Conservation (phyloP, 371 early-diverging fungal species). For the Umbelopsis sp. region DNA sequence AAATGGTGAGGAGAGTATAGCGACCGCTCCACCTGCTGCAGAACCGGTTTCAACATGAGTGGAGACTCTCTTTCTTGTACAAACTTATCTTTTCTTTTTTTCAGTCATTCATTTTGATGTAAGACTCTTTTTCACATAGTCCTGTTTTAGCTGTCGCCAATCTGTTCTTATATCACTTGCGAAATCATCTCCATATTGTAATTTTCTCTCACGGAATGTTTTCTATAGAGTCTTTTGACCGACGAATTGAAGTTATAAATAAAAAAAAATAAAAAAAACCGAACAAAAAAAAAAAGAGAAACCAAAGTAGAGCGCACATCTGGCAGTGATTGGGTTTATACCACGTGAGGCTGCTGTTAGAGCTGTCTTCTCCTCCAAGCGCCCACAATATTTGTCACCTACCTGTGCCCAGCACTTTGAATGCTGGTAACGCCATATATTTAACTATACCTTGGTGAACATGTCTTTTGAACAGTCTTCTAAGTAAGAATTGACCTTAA, state of each 20-base stretch:
- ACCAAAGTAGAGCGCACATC: not conserved
- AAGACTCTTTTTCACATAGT: not conserved
- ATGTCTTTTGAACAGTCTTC: conserved; percentile 16
- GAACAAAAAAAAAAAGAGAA: not conserved
- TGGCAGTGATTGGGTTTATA: not conserved
- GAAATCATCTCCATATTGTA: not conserved
- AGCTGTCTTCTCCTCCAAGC: too few species aligned
- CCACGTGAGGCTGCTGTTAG: not conserved
- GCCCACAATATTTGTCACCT: not conserved
- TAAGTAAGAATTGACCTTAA: not conserved
- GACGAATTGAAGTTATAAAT: not conserved
- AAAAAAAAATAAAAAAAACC: not conserved
- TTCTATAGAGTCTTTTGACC: conserved; percentile 3
- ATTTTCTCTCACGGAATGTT: conserved; percentile 10
- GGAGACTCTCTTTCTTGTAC: conserved; percentile 2
- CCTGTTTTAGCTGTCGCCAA: conserved; percentile 6
- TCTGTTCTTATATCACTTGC: not conserved
- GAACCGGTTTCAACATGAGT: conserved; percentile 11
- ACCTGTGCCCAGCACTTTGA: conserved; percentile 4
- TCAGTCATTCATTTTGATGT: not conserved
- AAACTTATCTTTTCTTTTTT: conserved; percentile 11
- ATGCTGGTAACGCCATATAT: not conserved
- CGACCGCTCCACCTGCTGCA: conserved; percentile 4
- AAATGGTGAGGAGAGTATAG: not conserved
- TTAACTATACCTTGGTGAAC: not conserved